Percentiles rank a stretch among this genome's conserved stretches.
Conservation (phyloP, 2,329 filamentous ascomycete species). For the Epichloe sibirici region DNA sequence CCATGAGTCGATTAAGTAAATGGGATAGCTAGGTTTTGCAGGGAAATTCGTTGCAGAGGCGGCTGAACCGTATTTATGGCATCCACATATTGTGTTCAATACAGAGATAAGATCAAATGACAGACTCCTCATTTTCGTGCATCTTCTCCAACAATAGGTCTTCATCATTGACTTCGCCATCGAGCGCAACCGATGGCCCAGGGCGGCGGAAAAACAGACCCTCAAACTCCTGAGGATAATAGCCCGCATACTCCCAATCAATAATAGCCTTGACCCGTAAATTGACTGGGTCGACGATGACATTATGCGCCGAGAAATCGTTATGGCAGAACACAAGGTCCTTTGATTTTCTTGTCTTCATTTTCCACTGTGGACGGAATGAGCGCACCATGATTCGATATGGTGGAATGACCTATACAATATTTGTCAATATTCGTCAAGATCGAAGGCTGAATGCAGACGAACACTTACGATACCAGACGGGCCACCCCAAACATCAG, state of each 20-base stretch:
- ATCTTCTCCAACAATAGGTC: constrained; percentile 5
- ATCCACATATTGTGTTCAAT: too few species aligned
- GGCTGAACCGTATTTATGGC: too few species aligned
- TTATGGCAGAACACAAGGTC: constrained; percentile 5
- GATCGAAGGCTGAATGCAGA: too few species aligned
- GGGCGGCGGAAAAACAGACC: constrained; percentile 3
- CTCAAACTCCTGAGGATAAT: too few species aligned
- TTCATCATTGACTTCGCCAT: constrained; percentile 14
- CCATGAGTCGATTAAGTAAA: too few species aligned
- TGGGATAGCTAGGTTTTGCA: too few species aligned
- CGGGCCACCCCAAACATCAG: constrained; percentile 9
- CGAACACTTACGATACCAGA: constrained; percentile 5
- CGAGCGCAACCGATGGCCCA: constrained; percentile 14
- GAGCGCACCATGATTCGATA: constrained; percentile 8
- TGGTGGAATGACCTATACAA: constrained; percentile 8
- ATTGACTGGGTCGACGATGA: too few species aligned
- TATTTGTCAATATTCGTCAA: not conserved
- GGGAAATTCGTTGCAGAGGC: too few species aligned
- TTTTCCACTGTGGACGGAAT: constrained; percentile 5
- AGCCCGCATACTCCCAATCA: too few species aligned
- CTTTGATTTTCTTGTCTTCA: constrained; percentile 6
- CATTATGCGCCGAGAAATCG: too few species aligned
- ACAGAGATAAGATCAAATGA: too few species aligned
- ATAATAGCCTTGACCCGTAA: too few species aligned
- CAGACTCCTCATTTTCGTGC: not conserved